A percentile compares a stretch with the other conserved stretches of the same genome.
phyloP scores from a whole-genome alignment of 768 basidiomycete genomes.

The Leccinum boreale region DNA sequence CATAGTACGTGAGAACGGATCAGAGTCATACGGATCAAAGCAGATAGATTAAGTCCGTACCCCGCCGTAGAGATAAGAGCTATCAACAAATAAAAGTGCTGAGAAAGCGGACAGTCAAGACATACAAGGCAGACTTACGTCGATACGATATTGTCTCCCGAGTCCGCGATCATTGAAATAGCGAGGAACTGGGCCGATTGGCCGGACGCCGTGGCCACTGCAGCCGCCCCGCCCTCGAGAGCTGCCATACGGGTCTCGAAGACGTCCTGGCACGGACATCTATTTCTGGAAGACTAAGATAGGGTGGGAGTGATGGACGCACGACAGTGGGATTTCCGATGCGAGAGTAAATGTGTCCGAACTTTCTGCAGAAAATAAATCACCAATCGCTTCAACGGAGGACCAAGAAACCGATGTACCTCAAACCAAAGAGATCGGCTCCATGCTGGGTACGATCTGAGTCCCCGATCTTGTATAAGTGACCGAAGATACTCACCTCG shows the following conservation, averaged over 20 bases:
- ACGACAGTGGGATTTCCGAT: conserved; percentile 58
- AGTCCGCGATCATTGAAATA: conserved; percentile 45
- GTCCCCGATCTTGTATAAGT: neutral
- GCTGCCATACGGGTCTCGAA: conserved; percentile 66
- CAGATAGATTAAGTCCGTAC: conserved; percentile 31
- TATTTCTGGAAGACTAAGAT: neutral
- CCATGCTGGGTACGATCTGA: conserved; percentile 39
- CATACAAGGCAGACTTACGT: conserved; percentile 35
- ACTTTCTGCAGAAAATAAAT: conserved; percentile 25
- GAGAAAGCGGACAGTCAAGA: neutral
- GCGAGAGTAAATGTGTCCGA: conserved; percentile 54
- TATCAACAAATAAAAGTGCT: conserved; percentile 9
- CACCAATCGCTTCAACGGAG: neutral
- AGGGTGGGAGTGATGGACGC: conserved; percentile 17
- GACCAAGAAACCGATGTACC: conserved; percentile 16
- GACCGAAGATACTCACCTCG: conserved; percentile 30
- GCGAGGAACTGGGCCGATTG: conserved; percentile 64
- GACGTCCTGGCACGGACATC: conserved; percentile 43
- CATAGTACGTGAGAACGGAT: neutral
- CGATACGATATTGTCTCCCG: conserved; percentile 65
- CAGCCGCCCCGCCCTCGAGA: conserved; percentile 60
- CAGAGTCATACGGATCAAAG: neutral
- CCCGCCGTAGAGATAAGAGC: conserved; percentile 57
- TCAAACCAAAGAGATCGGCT: conserved; percentile 53
- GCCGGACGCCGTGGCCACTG: conserved; percentile 55